phyloP scores from a whole-genome alignment of 345 rosid genomes.

The Aethionema arabicum region DNA sequence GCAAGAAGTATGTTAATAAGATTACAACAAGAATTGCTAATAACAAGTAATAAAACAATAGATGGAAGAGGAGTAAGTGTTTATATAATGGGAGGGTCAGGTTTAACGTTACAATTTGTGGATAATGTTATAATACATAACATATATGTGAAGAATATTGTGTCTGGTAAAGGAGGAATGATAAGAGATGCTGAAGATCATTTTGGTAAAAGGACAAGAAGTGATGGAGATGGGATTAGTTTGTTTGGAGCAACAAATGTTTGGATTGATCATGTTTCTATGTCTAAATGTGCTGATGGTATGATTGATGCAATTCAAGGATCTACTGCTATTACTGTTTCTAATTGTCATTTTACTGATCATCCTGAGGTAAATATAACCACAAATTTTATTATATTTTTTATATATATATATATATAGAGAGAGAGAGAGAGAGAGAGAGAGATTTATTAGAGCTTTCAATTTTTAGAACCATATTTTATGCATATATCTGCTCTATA shows the following conservation, averaged over 20 bases:
- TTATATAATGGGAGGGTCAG: conserved; percentile 59
- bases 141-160: conserved; percentile 53
- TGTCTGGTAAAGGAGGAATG: conserved; percentile 47
- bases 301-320: conserved; percentile 57
- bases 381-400: not conserved
- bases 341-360: conserved; percentile 63
- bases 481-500: too few species aligned
- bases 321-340: conserved; percentile 63
- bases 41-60: conserved; percentile 63
- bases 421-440: too few species aligned
- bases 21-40: conserved; percentile 54
- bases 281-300: conserved; percentile 56
- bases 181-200: conserved; percentile 69
- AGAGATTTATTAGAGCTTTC: too few species aligned
- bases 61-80: conserved; percentile 74
- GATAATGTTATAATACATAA: conserved; percentile 68
- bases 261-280: conserved; percentile 74
- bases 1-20: conserved; percentile 59
- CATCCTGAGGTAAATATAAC: conserved; percentile 50
- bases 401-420: too few species aligned
- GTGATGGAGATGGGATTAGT: conserved; percentile 71
- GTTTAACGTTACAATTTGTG: conserved; percentile 64
- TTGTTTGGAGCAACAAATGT: conserved; percentile 56
- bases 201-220: conserved; percentile 44
- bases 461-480: too few species aligned